Base-by-base conservation (phyloP, 1,139 yeast species). In the Lodderomyces metapsilosis region DNA sequence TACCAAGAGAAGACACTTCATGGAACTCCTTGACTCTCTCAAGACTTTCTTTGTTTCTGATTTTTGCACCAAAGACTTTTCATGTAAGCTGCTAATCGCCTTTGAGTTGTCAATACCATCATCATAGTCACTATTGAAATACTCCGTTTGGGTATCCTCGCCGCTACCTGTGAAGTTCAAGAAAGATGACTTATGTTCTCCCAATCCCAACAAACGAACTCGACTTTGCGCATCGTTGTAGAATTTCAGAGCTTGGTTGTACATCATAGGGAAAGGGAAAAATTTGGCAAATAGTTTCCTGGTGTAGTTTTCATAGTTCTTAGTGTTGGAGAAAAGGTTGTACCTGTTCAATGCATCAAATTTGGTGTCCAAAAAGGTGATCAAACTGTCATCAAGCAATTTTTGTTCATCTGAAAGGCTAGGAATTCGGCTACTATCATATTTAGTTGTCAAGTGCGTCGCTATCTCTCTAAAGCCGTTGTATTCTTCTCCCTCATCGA, bases 201-300 rank as follows among this genome's bases (percentile, higher is more conserved):
- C 59, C 28, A 77, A 57, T 1, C 82, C 82, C 11, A 67, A 50
- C 12, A 58, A 36, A 41, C 60, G 43, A 47, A 67, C 66, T 75
- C 79, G 54, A 52, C 65, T 55, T 54, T 65, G 58, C 46, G 92
- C 89, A 13, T 58, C 50, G 27, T 66, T 57, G 52, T 77, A 70
- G 46, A 77, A 74, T 37, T 70, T 68, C 43, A 84, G 56, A 0
- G 95, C 89, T 33, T 86, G 82, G 47, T 81, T 82, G 59, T 87
- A 88, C 77, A 88, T 91, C 83, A 87, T 80, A 5, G 96, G 96
- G 62, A 88, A 88, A 2, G 92, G 88, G 27, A 87, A 65, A 47
- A 80, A 71, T 3, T 64, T 52, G 28, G 77, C 68, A 56, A 84
- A 82, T 21, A 78, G 58, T 36, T 82, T 81, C 42, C 94, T 68